Percentiles rank a stretch among this genome's conserved stretches.
phyloP scores from a whole-genome alignment of 2,329 filamentous ascomycete species.

The Colletotrichum tofieldiae region DNA sequence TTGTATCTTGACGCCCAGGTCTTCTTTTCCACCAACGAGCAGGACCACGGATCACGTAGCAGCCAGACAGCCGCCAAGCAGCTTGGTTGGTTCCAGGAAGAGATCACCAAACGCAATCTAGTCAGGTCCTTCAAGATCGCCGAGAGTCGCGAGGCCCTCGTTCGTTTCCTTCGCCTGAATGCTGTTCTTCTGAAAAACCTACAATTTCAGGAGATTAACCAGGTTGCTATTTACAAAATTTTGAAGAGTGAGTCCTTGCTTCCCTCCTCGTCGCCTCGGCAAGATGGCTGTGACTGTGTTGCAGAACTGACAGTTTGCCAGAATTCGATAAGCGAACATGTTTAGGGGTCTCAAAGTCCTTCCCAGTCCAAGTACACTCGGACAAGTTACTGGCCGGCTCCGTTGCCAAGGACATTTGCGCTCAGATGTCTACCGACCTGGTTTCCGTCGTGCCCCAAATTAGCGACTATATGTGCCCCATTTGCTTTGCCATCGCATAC shows the following conservation, averaged over 20 bases:
- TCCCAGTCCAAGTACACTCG: slow-evolving; percentile 72
- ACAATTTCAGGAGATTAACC: slow-evolving; percentile 89
- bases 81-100: slow-evolving; percentile 80
- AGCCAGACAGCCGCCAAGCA: slow-evolving; percentile 77
- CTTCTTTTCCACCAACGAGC: slow-evolving; percentile 86
- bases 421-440: slow-evolving; percentile 80
- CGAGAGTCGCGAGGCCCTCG: slow-evolving; percentile 75
- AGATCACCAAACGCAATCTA: slow-evolving; percentile 74
- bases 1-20: slow-evolving; percentile 85
- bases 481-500: slow-evolving; percentile 86
- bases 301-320: slow-evolving; percentile 53
- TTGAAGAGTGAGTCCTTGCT: slow-evolving; percentile 77
- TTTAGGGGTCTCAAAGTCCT: slow-evolving; percentile 76
- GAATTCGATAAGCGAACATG: slow-evolving; percentile 91
- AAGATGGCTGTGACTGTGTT: not conserved
- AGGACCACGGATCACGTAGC: slow-evolving; percentile 77
- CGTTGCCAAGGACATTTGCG: slow-evolving; percentile 83
- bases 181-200: slow-evolving; percentile 82
- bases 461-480: slow-evolving; percentile 87
- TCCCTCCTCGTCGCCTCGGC: not conserved
- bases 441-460: slow-evolving; percentile 83
- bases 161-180: slow-evolving; percentile 82
- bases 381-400: slow-evolving; percentile 75
- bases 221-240: slow-evolving; percentile 84
- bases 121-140: slow-evolving; percentile 75